Percentiles rank a stretch among this genome's conserved stretches.
Conservation (phyloP, 2,329 filamentous ascomycete genomes). For the Daldinia eschscholtzii region DNA sequence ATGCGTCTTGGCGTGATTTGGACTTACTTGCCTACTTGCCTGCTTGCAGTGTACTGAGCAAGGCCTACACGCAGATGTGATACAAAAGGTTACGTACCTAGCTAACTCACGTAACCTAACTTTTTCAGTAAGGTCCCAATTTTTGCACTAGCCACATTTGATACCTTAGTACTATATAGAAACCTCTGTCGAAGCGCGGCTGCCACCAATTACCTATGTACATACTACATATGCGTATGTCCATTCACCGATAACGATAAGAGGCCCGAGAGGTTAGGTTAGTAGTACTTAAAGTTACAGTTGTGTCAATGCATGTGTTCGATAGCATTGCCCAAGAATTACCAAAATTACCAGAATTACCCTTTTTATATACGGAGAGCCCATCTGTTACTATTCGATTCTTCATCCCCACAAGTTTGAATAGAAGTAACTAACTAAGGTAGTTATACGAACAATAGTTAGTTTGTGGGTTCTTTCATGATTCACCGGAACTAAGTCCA, state of each 20-base stretch:
- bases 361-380: not conserved
- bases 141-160: constrained; percentile 34
- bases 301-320: too few relatives aligned
- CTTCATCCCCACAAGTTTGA: constrained; percentile 4
- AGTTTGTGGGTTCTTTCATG: not conserved
- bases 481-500: constrained; percentile 15
- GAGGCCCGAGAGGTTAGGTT: not conserved
- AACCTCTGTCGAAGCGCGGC: not conserved
- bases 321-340: not conserved
- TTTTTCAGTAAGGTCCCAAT: not conserved
- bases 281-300: not conserved
- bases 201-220: constrained; percentile 19
- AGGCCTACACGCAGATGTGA: not conserved
- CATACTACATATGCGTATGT: not conserved
- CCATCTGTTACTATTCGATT: constrained; percentile 1
- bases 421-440: not conserved
- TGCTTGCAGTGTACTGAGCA: too few relatives aligned
- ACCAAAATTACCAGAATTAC: not conserved
- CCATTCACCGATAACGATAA: not conserved
- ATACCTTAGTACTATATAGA: not conserved
- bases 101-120: not conserved
- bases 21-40: constrained; percentile 9
- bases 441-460: too few relatives aligned
- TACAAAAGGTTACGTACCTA: constrained; percentile 11
- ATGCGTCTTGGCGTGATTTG: constrained; percentile 40